Percentiles rank a stretch among this genome's conserved stretches.
phyloP scores from a whole-genome alignment of 768 basidiomycete species.

The Asterophora parasitica region DNA sequence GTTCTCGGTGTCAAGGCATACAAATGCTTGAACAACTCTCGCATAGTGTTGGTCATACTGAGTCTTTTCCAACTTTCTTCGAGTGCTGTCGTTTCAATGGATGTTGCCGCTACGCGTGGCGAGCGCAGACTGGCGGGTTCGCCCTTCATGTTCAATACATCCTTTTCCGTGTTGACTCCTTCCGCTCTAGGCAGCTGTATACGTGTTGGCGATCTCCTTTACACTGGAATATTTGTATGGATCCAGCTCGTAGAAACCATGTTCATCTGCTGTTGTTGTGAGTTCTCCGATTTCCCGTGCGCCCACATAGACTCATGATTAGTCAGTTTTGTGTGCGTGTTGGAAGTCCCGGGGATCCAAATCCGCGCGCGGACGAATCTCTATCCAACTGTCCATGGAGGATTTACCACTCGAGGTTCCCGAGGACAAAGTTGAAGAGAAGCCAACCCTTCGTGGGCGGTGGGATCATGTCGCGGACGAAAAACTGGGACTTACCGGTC shows the following conservation, averaged over 20 bases:
- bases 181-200: slow-evolving; percentile 41
- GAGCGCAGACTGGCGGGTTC: slow-evolving; percentile 46
- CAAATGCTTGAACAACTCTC: slow-evolving; percentile 56
- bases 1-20: slow-evolving; percentile 66
- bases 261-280: slow-evolving; percentile 61
- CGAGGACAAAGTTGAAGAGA: slow-evolving; percentile 19
- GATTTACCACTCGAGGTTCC: slow-evolving; percentile 31
- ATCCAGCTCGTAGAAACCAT: slow-evolving; percentile 49
- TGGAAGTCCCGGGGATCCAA: slow-evolving; percentile 49
- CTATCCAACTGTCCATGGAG: slow-evolving; percentile 42
- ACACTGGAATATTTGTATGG: slow-evolving; percentile 38
- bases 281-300: slow-evolving; percentile 19
- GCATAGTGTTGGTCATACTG: slow-evolving; percentile 43
- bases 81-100: slow-evolving; percentile 35
- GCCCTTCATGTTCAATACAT: not conserved
- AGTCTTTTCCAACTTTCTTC: slow-evolving; percentile 38
- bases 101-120: slow-evolving; percentile 33
- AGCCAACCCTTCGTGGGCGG: slow-evolving; percentile 39
- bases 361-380: slow-evolving; percentile 51
- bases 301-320: not conserved
- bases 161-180: not conserved
- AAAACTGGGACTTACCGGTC: slow-evolving; percentile 5
- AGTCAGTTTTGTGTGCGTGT: slow-evolving; percentile 49
- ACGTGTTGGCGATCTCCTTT: slow-evolving; percentile 28
- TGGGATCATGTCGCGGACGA: slow-evolving; percentile 48